phyloP scores from a whole-genome alignment of 306 rosid species.

The Cucumis hystrix region DNA sequence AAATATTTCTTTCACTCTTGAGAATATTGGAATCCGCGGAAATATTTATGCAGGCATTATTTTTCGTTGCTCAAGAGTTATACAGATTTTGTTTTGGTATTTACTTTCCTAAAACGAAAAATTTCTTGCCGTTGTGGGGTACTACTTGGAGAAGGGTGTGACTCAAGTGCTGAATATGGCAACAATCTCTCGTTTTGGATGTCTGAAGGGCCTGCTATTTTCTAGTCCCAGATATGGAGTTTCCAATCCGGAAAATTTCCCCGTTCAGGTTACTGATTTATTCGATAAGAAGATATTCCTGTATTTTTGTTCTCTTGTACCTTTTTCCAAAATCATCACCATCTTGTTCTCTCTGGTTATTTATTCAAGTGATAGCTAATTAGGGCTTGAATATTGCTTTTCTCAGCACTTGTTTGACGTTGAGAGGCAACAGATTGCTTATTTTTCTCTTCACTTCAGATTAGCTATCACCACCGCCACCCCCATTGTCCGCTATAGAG shows the following conservation, averaged over 20 bases:
- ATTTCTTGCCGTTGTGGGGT: not conserved
- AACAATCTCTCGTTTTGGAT: slow-evolving; percentile 2
- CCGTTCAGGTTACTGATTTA: slow-evolving; percentile 2
- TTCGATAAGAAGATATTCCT: not conserved
- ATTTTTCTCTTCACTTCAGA: not conserved
- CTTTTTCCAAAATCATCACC: not conserved
- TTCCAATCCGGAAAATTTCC: not conserved
- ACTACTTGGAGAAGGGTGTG: not conserved
- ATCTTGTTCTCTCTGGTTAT: not conserved
- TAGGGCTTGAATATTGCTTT: slow-evolving; percentile 4
- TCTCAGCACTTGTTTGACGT: slow-evolving; percentile 3
- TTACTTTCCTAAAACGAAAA: not conserved
- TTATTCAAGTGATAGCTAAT: not conserved
- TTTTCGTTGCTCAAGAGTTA: not conserved
- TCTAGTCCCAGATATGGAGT: not conserved
- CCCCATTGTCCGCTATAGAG: not conserved
- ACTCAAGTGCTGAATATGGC: slow-evolving; percentile 6
- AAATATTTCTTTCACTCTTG: not conserved
- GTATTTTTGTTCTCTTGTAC: not conserved
- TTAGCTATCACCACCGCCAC: not conserved
- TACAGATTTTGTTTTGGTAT: not conserved
- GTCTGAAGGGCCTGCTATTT: not conserved
- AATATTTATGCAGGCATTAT: not conserved
- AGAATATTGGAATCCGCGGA: not conserved
- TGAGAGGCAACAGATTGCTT: not conserved